Evolutionary conservation across 2,329 filamentous ascomycete species (phyloP).

Genomic region (Ambrosiella cleistominuta): DNA sequence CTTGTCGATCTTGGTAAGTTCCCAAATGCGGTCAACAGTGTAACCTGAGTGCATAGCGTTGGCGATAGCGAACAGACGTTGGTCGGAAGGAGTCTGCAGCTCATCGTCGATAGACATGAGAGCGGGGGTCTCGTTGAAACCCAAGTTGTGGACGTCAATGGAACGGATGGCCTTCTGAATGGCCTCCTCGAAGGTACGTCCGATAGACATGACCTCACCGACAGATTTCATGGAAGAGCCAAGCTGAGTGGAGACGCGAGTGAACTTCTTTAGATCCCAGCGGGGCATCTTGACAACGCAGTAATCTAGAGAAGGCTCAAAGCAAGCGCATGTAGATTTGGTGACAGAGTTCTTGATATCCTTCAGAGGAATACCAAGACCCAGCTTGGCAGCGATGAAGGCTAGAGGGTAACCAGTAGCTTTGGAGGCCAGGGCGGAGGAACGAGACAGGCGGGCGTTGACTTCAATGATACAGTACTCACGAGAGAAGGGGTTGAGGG

Average conservation of each 20-base stretch:
- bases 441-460: slow-evolving; percentile 88
- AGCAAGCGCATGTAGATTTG: slow-evolving; percentile 89
- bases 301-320: slow-evolving; percentile 95
- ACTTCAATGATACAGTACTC: slow-evolving; percentile 99
- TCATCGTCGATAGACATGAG: slow-evolving; percentile 94
- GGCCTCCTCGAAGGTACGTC: slow-evolving; percentile 89
- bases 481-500: slow-evolving; percentile 80
- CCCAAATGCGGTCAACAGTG: slow-evolving; percentile 91
- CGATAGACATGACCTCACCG: slow-evolving; percentile 97
- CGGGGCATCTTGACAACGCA: slow-evolving; percentile 97
- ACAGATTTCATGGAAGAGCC: slow-evolving; percentile 99
- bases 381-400: slow-evolving; percentile 92
- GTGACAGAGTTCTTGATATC: slow-evolving; percentile 95
- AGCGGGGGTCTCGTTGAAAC: slow-evolving; percentile 72
- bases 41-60: slow-evolving; percentile 95
- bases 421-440: slow-evolving; percentile 89
- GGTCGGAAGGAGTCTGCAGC: slow-evolving; percentile 91
- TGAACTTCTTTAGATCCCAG: slow-evolving; percentile 99
- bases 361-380: slow-evolving; percentile 84
- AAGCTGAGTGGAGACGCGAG: slow-evolving; percentile 82
- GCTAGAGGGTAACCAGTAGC: slow-evolving; percentile 91
- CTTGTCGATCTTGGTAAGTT: slow-evolving; percentile 95
- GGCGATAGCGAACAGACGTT: slow-evolving; percentile 90
- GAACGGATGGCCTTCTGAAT: slow-evolving; percentile 96
- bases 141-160: slow-evolving; percentile 87